Evolutionary conservation across 345 rosid genomes (phyloP).

Genomic region (Bruguiera gymnorhiza): DNA sequence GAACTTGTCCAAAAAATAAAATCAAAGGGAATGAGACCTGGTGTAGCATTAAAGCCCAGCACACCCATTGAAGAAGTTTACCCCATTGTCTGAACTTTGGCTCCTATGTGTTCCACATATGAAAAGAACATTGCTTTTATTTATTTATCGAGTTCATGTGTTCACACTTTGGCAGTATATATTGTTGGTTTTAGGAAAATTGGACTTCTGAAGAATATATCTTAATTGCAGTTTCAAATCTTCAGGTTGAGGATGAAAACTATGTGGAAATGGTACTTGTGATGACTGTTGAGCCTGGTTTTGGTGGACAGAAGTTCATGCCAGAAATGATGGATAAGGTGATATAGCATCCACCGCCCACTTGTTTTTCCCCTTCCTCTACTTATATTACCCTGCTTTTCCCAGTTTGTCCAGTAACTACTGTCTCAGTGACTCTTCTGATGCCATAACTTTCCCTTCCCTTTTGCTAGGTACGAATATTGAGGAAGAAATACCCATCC

Average conservation of each 20-base stretch:
- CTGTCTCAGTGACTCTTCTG: neutral
- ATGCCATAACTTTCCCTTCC: neutral
- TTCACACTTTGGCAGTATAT: neutral
- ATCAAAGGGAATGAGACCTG: slow-evolving; percentile 87
- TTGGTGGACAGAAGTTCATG: slow-evolving; percentile 95
- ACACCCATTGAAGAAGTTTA: slow-evolving; percentile 81
- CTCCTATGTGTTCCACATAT: neutral
- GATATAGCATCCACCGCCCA: neutral
- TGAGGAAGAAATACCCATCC: slow-evolving; percentile 65
- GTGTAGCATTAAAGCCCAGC: slow-evolving; percentile 75
- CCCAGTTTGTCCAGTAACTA: neutral
- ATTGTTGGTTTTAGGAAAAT: neutral
- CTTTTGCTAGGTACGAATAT: slow-evolving; percentile 43
- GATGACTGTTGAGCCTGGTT: slow-evolving; percentile 92
- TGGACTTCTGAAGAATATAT: neutral
- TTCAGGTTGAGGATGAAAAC: slow-evolving; percentile 64
- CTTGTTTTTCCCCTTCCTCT: neutral
- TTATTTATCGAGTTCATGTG: neutral
- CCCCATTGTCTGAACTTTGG: slow-evolving; percentile 57
- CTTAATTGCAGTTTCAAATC: neutral
- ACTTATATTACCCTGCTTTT: neutral
- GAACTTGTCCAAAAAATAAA: slow-evolving; percentile 62
- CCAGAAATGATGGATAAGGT: slow-evolving; percentile 86
- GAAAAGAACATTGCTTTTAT: neutral
- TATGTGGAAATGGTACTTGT: slow-evolving; percentile 95